Base-by-base conservation (phyloP, 371 early-diverging fungal genomes). In the Saksenaea oblongispora region DNA sequence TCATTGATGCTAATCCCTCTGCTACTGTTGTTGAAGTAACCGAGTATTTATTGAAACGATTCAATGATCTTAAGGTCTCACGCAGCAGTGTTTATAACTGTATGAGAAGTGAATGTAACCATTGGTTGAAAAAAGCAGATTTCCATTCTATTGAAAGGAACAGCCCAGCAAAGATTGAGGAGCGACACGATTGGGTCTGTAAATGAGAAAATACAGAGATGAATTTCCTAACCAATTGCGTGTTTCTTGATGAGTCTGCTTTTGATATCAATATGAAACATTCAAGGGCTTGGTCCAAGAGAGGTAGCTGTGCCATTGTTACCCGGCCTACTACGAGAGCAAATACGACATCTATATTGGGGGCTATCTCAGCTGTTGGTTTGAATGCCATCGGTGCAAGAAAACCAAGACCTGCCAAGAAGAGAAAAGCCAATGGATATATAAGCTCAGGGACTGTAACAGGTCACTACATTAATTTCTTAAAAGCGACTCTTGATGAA, bases 261-360 rank as follows among this genome's bases (percentile, higher is more conserved):
- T 64, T 64, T 59, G 58, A 63, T 54, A 58, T 58, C 17, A 58
- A 64, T 54, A 39, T 64, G 64, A 64, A 34, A 54, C 64, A 58
- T 11, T 35, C 42, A n/a, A 58, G 34, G 54, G 53, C 58, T 54
- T 64, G 64, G 64, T 58, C 64, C 17, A 51, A 13, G 28, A 64
- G 54, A 58, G 64, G 64, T 24, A 53, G 58, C 26, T 24, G 58
- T 58, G 51, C 64, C 26, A 55, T 64, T 36, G 54, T 64, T 53
- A 64, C 58, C 13, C 51, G 44, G 28, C 59, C 64, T 39, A 58
- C 37, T 26, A 58, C 64, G 1, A 58, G 54, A 59, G 64, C 58
- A 22, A 58, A 64, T 10, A 54, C 59, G n/a, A 58, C 58, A 5
- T 39, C 64, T 24, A 64, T 64, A 22, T 31, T 64, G 54, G 59